These are phyloP conservation scores for Acanthamoeba castellanii DNA, from an alignment of 208 protist species.

Conservation along the genomic window DNA sequence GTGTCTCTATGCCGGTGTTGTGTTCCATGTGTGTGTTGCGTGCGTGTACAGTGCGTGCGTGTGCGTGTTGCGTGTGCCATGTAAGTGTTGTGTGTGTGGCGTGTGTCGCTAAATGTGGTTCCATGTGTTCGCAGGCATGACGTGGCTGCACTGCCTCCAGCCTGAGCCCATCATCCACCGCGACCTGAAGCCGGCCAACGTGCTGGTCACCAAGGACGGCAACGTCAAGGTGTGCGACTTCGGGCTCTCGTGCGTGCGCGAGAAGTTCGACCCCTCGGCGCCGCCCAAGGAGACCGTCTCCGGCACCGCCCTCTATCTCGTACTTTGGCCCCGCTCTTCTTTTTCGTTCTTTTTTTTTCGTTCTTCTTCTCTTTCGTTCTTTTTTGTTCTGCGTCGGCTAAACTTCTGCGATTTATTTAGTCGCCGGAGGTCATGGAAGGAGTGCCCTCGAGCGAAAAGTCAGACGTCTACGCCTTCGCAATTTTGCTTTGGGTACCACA, in stretches of 20 bases:
- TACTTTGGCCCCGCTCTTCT: neutral
- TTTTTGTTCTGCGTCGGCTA: no score
- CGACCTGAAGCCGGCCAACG: slow-evolving; percentile 65
- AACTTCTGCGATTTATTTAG: neutral
- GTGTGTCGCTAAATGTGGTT: no score
- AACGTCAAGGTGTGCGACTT: slow-evolving; percentile 74
- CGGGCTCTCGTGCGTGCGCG: slow-evolving; percentile 27
- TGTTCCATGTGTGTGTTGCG: no score
- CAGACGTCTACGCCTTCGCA: slow-evolving; percentile 49
- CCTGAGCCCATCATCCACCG: slow-evolving; percentile 71
- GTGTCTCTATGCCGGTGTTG: no score
- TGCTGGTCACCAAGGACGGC: slow-evolving; percentile 32
- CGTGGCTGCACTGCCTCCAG: slow-evolving; percentile 61
- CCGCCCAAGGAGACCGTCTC: slow-evolving; percentile 7
- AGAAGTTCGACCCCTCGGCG: slow-evolving; percentile 6
- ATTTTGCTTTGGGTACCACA: slow-evolving; percentile 8
- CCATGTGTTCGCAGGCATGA: neutral
- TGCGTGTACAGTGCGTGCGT: no score
- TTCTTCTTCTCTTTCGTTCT: no score
- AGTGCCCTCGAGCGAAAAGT: slow-evolving; percentile 37
- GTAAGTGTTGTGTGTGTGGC: no score
- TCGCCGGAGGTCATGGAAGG: slow-evolving; percentile 32
- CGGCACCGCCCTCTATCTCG: slow-evolving; percentile 55
- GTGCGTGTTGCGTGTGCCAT: no score
- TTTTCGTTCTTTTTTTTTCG: neutral